These are phyloP conservation scores for Musa balbisiana DNA, from an alignment of 202 grass and related monocot genomes.

Conservation along the genomic window DNA sequence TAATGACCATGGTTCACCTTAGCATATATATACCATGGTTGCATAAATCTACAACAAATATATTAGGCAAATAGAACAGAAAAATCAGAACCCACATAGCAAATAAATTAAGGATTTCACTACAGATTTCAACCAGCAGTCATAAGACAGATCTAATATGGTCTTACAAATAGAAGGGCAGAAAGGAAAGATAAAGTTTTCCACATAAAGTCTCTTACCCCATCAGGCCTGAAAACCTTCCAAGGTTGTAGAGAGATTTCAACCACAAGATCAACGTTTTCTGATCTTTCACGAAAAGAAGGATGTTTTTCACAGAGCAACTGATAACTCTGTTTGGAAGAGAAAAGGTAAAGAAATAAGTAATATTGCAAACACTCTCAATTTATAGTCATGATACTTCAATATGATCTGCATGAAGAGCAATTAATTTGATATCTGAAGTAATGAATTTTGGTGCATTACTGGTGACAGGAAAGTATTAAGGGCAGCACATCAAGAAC, in stretches of 20 bases:
- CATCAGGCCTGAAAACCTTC: slow-evolving; percentile 97
- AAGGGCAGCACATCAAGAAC: background rate
- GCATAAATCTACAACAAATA: too few relatives aligned
- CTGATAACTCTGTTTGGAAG: slow-evolving; percentile 68
- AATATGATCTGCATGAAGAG: background rate
- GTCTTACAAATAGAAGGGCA: background rate
- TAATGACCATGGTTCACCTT: background rate
- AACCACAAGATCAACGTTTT: slow-evolving; percentile 92
- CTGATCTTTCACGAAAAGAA: slow-evolving; percentile 95
- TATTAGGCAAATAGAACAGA: background rate
- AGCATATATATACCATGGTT: too few relatives aligned
- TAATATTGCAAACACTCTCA: background rate
- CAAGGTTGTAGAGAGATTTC: slow-evolving; percentile 97
- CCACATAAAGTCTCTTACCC: slow-evolving; percentile 46
- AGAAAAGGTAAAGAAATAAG: background rate
- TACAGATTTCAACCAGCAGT: background rate
- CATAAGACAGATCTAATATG: background rate
- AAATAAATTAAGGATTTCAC: too few relatives aligned
- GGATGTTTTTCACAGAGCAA: slow-evolving; percentile 73
- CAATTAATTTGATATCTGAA: background rate
- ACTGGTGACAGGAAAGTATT: background rate
- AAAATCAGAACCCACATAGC: background rate
- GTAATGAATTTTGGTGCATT: too few relatives aligned
- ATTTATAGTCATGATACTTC: background rate
- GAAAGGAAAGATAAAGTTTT: slow-evolving; percentile 29